These are phyloP conservation scores for Monilinia fructigena DNA, from an alignment of 2,329 filamentous ascomycete species.

Conservation along the genomic window DNA sequence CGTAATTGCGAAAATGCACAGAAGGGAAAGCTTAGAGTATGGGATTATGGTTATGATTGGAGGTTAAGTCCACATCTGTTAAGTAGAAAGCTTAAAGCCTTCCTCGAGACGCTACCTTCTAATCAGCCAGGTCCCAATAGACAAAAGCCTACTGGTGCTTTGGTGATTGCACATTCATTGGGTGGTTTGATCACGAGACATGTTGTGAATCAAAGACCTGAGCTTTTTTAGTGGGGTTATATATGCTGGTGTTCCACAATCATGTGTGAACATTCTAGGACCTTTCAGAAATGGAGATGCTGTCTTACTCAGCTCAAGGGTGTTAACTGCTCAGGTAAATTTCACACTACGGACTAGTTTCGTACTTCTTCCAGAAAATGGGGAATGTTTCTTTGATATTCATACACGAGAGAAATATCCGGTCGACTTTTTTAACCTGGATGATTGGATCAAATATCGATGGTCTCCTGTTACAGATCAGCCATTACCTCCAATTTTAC, in stretches of 20 bases:
- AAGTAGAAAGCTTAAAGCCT: constrained; percentile 68
- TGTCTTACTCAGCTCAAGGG: constrained; percentile 82
- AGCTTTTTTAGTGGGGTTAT: constrained; percentile 81
- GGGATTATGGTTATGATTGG: constrained; percentile 96
- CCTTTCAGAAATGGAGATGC: constrained; percentile 90
- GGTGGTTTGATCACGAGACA: constrained; percentile 87
- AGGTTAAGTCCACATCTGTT: constrained; percentile 77
- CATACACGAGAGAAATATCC: constrained; percentile 75
- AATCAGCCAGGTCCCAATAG: constrained; percentile 55
- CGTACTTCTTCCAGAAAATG: constrained; percentile 80
- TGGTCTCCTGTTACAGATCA: constrained; percentile 74
- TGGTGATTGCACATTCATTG: constrained; percentile 82
- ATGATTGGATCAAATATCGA: constrained; percentile 76
- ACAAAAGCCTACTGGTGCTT: constrained; percentile 62
- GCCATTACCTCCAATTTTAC: constrained; percentile 54
- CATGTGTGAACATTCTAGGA: constrained; percentile 88
- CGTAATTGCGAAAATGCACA: constrained; percentile 71
- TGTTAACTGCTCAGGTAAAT: constrained; percentile 89
- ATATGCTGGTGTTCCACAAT: constrained; percentile 80
- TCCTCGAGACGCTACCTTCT: constrained; percentile 70
- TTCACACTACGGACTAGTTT: constrained; percentile 88
- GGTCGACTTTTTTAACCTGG: constrained; percentile 78
- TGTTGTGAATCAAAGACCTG: constrained; percentile 79
- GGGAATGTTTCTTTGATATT: constrained; percentile 78
- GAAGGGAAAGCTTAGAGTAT: constrained; percentile 70